Evolutionary conservation across 805 yeast genomes (phyloP).

Genomic region (Pichia insulana): DNA sequence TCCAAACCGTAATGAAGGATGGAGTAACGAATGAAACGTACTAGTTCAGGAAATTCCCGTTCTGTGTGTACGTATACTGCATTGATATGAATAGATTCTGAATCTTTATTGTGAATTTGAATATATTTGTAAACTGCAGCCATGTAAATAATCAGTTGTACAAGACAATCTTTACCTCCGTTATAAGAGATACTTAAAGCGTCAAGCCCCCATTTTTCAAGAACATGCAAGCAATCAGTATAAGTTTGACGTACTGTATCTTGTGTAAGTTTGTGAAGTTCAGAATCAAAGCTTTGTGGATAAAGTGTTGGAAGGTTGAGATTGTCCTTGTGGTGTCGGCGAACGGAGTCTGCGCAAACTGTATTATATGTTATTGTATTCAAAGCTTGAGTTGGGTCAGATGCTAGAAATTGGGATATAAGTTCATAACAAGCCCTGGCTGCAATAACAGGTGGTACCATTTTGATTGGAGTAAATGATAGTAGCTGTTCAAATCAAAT

Average conservation of each 20-base stretch:
- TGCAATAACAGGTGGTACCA: not conserved
- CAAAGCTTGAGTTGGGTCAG: not conserved
- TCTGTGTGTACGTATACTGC: conserved; percentile 73
- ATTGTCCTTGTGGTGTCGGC: not conserved
- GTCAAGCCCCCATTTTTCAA: conserved; percentile 23
- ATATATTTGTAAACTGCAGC: conserved; percentile 35
- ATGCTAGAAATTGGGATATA: not conserved
- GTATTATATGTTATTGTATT: not conserved
- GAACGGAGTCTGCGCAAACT: not conserved
- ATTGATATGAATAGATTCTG: conserved; percentile 13
- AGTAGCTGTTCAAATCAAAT: too few species aligned
- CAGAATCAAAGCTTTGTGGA: conserved; percentile 1
- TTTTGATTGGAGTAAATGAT: too few species aligned
- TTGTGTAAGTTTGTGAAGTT: conserved; percentile 18
- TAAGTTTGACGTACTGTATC: conserved; percentile 19
- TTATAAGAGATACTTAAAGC: conserved; percentile 79
- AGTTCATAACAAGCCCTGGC: not conserved
- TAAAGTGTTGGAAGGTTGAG: conserved; percentile 6
- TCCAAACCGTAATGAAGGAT: conserved; percentile 47
- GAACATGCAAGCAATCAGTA: conserved; percentile 13
- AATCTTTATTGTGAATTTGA: conserved; percentile 9
- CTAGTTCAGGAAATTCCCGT: conserved; percentile 61
- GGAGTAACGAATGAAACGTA: conserved; percentile 53
- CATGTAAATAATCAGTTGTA: conserved; percentile 67
- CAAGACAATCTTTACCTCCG: conserved; percentile 96